Base-by-base conservation (phyloP, 768 basidiomycete species). In the Zangia roseola region DNA sequence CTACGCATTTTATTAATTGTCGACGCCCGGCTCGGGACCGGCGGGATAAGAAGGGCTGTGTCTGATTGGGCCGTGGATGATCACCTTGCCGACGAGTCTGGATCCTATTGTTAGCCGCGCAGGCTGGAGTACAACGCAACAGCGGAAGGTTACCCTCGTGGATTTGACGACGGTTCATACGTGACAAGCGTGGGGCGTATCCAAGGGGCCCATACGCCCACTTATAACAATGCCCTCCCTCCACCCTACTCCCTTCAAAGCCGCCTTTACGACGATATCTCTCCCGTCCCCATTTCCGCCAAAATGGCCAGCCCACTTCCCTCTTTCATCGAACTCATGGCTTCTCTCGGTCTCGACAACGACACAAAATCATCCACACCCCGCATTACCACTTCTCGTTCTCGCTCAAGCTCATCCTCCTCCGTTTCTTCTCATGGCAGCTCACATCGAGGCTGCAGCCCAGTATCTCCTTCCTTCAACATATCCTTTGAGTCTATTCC, bases 321-420 rank as follows among this genome's bases (percentile, higher is more conserved):
- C 62, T 91, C 90, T 48, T 92, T 92, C 67, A 83, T 89, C 50
- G 84, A 91, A 72, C 86, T 92, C 65, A 89, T 92, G 88, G 81
- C 81, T 54, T 81, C 90, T 52, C 75, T 92, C 57, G 90, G 87
- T 55, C 75, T 91, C 67, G 81, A 87, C 56, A 76, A 77, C 56
- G 56, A 68, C 25, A 40, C 71, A 45, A 67, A 71, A 40, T 54
- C 63, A 54, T 56, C 64, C 21, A 58, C 70, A 40, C 45, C 69
- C 57, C 59, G 56, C 52, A 54, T 65, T 53, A 53, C 33, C 31
- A 26, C 47, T 5, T 34, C 55, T 17, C 68, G 63, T 48, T 63
- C 67, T 48, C 69, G 64, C 58, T 72, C 72, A 24, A 72, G 75
- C 21, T 71, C 73, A 24, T 76, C 80, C 45, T 75, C 72, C 40